Percentiles rank a stretch among this genome's conserved stretches.
phyloP scores from a whole-genome alignment of 768 basidiomycete species.

The Melanogaster broomeanus region DNA sequence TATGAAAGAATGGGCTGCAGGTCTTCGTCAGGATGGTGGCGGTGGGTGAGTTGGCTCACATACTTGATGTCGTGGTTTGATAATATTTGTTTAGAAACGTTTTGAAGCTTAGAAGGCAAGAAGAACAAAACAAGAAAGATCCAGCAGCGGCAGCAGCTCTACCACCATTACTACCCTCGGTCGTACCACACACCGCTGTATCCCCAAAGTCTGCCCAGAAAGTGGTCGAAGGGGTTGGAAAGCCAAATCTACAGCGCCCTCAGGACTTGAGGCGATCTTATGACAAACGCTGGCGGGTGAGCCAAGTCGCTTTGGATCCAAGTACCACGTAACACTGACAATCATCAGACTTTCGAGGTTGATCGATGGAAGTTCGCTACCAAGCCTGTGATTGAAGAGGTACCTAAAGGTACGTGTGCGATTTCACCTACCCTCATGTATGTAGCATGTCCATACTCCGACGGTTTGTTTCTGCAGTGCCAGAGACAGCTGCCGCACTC shows the following conservation, averaged over 20 bases:
- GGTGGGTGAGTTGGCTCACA: conserved; percentile 50
- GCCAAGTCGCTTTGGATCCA: not conserved
- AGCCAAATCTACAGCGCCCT: conserved; percentile 7
- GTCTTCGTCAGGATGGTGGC: conserved; percentile 57
- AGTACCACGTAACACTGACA: not conserved
- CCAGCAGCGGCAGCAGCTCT: conserved; percentile 2
- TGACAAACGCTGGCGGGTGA: conserved; percentile 28
- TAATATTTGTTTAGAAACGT: conserved; percentile 36
- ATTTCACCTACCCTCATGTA: not conserved
- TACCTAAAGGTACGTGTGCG: conserved; percentile 9
- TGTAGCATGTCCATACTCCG: not conserved
- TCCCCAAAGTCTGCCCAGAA: conserved; percentile 1
- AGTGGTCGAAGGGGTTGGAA: not conserved
- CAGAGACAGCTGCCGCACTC: not conserved
- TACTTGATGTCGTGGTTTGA: conserved; percentile 2
- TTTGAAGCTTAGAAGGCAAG: conserved; percentile 47
- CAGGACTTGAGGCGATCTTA: conserved; percentile 15
- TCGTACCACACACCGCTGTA: not conserved
- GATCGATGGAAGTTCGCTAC: conserved; percentile 16
- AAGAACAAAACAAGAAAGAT: conserved; percentile 15
- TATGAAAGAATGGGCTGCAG: conserved; percentile 54
- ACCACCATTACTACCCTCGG: conserved; percentile 5
- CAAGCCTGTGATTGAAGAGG: conserved; percentile 11
- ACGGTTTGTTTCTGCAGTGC: conserved; percentile 1
- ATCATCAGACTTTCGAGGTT: conserved; percentile 8